Percentiles rank a stretch among this genome's conserved stretches.
phyloP scores from a whole-genome alignment of 148 eudicot genomes.

The Nepenthes mirabilis region DNA sequence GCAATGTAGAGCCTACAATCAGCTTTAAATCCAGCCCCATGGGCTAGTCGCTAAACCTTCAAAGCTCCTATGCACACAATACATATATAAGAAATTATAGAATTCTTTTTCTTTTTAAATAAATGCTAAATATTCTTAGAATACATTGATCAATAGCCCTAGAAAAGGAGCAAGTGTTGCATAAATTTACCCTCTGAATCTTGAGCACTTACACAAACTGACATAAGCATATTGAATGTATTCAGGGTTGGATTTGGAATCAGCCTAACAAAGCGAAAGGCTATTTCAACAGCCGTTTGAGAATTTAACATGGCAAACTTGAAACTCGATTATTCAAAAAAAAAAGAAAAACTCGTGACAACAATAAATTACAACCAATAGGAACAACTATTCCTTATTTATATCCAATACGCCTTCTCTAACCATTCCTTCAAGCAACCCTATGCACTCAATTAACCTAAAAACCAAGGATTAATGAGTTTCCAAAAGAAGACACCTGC shows the following conservation, averaged over 20 bases:
- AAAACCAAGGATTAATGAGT: neutral
- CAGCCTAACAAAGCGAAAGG: constrained; percentile 69
- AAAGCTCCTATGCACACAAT: constrained; percentile 62
- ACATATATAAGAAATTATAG: neutral
- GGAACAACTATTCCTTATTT: constrained; percentile 41
- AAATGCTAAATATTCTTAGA: too few relatives aligned
- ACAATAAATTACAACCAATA: neutral
- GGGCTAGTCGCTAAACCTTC: constrained; percentile 48
- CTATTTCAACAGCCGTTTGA: constrained; percentile 79
- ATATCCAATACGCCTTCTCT: constrained; percentile 60
- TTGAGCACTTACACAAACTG: constrained; percentile 83
- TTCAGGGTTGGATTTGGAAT: constrained; percentile 81
- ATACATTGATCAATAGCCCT: too few relatives aligned
- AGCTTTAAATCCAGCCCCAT: constrained; percentile 57
- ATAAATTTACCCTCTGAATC: constrained; percentile 61
- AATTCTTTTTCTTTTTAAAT: neutral
- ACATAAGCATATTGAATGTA: constrained; percentile 96
- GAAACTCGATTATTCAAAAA: constrained; percentile 14
- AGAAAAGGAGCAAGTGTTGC: neutral
- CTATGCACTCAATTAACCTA: constrained; percentile 71
- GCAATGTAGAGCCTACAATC: constrained; percentile 96
- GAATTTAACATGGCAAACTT: constrained; percentile 78
- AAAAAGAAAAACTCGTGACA: neutral
- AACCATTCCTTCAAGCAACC: constrained; percentile 79
- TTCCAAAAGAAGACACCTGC: neutral